phyloP scores from a whole-genome alignment of 1,139 yeast species.

The Magnusiomyces paraingens region DNA sequence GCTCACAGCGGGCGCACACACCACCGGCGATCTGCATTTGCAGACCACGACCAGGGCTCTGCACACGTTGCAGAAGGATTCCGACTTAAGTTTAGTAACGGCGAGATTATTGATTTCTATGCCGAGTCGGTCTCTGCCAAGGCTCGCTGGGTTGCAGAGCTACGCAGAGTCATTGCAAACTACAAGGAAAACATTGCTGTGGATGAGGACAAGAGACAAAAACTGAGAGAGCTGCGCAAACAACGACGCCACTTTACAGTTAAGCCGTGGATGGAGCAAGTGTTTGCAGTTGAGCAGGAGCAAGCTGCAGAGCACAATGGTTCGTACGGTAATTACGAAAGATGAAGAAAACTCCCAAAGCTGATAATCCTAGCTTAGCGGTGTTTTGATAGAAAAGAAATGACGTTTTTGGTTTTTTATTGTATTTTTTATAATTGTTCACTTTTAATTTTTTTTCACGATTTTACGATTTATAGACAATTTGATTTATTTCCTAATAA shows the following conservation, averaged over 20 bases:
- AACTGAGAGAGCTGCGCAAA: constrained; percentile 10
- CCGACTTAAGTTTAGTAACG: constrained; percentile 57
- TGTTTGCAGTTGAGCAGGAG: constrained; percentile 20
- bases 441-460: no score
- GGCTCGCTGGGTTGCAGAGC: constrained; percentile 41
- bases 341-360: no score
- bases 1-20: constrained; percentile 18
- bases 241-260: constrained; percentile 26
- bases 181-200: constrained; percentile 13
- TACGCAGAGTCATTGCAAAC: constrained; percentile 21
- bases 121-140: constrained; percentile 52
- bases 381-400: no score
- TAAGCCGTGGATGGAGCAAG: constrained; percentile 32
- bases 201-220: constrained; percentile 21
- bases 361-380: no score
- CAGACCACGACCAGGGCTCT: constrained; percentile 28
- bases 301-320: no score
- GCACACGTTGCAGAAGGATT: constrained; percentile 34
- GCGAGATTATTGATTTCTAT: constrained; percentile 61
- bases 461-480: no score
- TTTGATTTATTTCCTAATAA: no score
- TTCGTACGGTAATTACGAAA: no score
- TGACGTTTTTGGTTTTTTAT: no score
- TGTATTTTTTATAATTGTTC: no score
- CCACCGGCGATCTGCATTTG: constrained; percentile 29